Percentiles rank a stretch among this genome's conserved stretches.
Conservation (phyloP, 805 yeast species). For the Brettanomyces naardenensis region DNA sequence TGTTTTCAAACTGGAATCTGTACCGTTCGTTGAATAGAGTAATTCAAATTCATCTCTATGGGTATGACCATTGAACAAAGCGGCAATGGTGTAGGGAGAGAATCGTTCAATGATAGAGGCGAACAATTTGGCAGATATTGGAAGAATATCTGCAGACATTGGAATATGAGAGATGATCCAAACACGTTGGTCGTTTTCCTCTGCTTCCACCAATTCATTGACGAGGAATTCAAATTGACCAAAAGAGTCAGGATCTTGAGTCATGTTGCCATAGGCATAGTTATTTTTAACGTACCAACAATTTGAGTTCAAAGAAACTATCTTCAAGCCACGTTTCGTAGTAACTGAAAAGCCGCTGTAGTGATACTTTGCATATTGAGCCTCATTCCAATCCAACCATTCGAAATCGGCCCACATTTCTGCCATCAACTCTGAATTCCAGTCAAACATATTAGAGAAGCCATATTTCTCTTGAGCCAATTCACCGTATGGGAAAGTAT, state of each 20-base stretch:
- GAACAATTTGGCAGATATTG: constrained; percentile 50
- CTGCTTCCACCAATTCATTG: constrained; percentile 55
- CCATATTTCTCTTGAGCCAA: constrained; percentile 47
- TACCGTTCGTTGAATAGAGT: constrained; percentile 39
- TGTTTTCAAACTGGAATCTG: constrained; percentile 23
- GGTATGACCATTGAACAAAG: constrained; percentile 63
- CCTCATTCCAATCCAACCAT: constrained; percentile 33
- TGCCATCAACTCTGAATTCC: constrained; percentile 42
- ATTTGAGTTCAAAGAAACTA: constrained; percentile 59
- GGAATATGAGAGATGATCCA: constrained; percentile 73
- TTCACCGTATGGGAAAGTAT: constrained; percentile 66
- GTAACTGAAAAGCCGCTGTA: constrained; percentile 55
- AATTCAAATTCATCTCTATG: constrained; percentile 63
- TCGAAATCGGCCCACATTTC: constrained; percentile 38
- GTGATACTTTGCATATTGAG: constrained; percentile 34
- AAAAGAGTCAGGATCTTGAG: constrained; percentile 46
- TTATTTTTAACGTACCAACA: constrained; percentile 59
- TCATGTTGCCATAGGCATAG: constrained; percentile 44
- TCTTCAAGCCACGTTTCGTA: constrained; percentile 49
- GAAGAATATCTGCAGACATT: constrained; percentile 49
- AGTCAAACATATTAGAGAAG: constrained; percentile 31
- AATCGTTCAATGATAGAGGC: constrained; percentile 55
- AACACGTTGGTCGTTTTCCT: constrained; percentile 50
- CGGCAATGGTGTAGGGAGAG: constrained; percentile 62
- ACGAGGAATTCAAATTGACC: constrained; percentile 57